Evolutionary conservation across 2,329 filamentous ascomycete genomes (phyloP), one percentile per base, ranked within the genome.

Genomic region (Fusarium sp.): DNA sequence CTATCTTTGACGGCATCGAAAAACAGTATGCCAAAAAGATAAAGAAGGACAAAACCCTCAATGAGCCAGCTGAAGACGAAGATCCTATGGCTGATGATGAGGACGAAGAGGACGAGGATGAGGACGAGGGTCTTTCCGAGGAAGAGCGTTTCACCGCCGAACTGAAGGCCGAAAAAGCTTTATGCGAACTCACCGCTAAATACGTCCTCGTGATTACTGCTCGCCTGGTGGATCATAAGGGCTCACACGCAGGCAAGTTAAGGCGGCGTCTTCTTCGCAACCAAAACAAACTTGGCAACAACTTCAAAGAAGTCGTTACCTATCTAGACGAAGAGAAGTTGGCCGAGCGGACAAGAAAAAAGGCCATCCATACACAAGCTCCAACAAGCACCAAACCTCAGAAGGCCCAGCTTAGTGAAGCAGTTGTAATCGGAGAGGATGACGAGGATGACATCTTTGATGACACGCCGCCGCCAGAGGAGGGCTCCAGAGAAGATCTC

Each of bases 171-270:
- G 96, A 98, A 82, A 93, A 96, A 79, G 90, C 91, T 26, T 88
- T 98, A 2, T 98, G 96, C 82, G 93, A 96, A 77, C 86, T 98
- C 32, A 92, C 95, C 1, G 92, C 91, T 71, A 97, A 96, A 80
- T 89, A 97, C 48, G 93, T 98, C 42, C 89, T 97, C 47, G 93
- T 92, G 18, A 91, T 97, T 28, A 86, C 93, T 15, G 94, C 91
- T 26, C 91, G 90, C 60, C 90, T 95, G 45, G 86, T 98, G 57
- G 94, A 97, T 79, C 84, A 86, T 47, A 86, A 85, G 4, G 90
- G 89, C 12, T 83, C 88, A 17, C 84, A 89, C 36, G 88, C 88
- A 14, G 91, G 90, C 36, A 90, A 89, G 79, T 87, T 97, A 41
- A 89, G 89, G 72, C 89, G 90, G 77, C 89, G 95, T 26, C 85